Conservation (phyloP, 1,284 basidiomycete species). For the Sanguinoderma infundibulare region DNA sequence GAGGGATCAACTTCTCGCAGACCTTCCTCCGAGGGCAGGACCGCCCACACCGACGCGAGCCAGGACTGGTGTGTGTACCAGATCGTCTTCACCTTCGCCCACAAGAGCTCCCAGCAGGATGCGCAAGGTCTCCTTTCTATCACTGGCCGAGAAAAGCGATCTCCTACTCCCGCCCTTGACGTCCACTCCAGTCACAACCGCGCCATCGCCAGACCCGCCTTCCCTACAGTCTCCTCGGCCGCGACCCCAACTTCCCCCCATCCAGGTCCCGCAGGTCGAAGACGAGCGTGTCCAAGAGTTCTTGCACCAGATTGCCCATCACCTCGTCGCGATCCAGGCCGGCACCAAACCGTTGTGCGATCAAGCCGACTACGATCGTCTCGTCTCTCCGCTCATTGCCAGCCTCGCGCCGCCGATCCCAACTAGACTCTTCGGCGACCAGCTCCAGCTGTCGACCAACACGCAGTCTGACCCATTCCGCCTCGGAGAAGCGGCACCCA, state of each 20-base stretch:
- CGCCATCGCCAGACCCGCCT: conserved; percentile 31
- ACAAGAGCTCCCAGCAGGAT: conserved; percentile 24
- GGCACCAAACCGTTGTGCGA: conserved; percentile 27
- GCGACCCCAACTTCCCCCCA: conserved; percentile 37
- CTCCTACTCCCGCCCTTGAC: conserved; percentile 20
- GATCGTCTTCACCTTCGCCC: conserved; percentile 24
- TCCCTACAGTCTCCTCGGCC: conserved; percentile 33
- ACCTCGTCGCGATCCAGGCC: conserved; percentile 73
- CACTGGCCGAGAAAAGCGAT: conserved; percentile 23
- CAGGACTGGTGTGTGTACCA: conserved; percentile 8
- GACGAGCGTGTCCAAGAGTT: conserved; percentile 79
- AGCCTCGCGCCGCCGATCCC: conserved; percentile 21
- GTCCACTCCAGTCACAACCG: conserved; percentile 28
- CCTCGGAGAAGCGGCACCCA: conserved; percentile 15
- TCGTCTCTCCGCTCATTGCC: conserved; percentile 19
- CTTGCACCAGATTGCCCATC: conserved; percentile 82
- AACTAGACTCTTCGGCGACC: conserved; percentile 16
- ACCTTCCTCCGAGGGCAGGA: conserved; percentile 56
- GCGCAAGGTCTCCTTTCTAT: conserved; percentile 23
- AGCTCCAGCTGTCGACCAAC: conserved; percentile 15
- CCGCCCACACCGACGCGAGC: conserved; percentile 67
- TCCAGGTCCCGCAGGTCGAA: conserved; percentile 52
- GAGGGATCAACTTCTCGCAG: conserved; percentile 21
- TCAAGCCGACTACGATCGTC: conserved; percentile 16
- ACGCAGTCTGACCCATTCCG: conserved; percentile 18